A percentile compares a stretch with the other conserved stretches of the same genome.
These are phyloP conservation scores for Gryganskiella cystojenkinii DNA, from an alignment of 192 early-diverging fungal genomes.

Conservation along the genomic window DNA sequence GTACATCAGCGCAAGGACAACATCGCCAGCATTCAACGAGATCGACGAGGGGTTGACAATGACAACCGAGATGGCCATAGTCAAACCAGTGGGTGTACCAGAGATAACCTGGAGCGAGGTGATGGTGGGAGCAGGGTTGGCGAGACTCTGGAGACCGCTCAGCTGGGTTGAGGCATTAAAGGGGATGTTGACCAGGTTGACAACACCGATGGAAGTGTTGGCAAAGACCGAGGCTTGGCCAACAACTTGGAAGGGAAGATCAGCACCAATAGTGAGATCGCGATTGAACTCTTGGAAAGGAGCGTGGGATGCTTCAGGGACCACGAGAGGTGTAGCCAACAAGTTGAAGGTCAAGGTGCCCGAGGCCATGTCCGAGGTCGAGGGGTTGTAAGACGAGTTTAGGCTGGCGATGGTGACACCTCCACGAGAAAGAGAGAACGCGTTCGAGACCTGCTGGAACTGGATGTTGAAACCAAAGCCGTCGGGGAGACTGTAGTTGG, in stretches of 20 bases:
- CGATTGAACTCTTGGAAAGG: conserved; percentile 55
- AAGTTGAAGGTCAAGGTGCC: conserved; percentile 54
- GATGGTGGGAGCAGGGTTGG: conserved; percentile 45
- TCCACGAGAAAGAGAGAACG: conserved; percentile 21
- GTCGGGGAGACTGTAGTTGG: conserved; percentile 57
- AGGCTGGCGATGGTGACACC: conserved; percentile 42
- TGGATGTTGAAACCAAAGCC: conserved; percentile 58
- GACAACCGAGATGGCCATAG: conserved; percentile 49
- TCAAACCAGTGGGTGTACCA: conserved; percentile 48
- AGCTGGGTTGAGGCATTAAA: conserved; percentile 56
- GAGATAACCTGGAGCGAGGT: conserved; percentile 59
- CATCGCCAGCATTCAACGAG: conserved; percentile 55
- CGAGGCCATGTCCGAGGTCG: conserved; percentile 36
- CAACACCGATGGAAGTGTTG: conserved; percentile 53
- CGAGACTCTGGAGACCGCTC: conserved; percentile 57
- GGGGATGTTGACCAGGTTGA: conserved; percentile 53
- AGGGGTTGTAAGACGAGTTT: conserved; percentile 27
- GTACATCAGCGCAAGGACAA: conserved; percentile 53
- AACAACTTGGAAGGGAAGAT: conserved; percentile 44
- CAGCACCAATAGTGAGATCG: conserved; percentile 45
- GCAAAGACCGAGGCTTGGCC: conserved; percentile 55
- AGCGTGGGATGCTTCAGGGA: conserved; percentile 29
- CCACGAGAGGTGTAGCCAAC: conserved; percentile 32
- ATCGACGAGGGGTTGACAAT: conserved; percentile 61
- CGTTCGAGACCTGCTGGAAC: conserved; percentile 28